phyloP scores from a whole-genome alignment of 768 basidiomycete genomes.

The Psilocybe cyanescens region DNA sequence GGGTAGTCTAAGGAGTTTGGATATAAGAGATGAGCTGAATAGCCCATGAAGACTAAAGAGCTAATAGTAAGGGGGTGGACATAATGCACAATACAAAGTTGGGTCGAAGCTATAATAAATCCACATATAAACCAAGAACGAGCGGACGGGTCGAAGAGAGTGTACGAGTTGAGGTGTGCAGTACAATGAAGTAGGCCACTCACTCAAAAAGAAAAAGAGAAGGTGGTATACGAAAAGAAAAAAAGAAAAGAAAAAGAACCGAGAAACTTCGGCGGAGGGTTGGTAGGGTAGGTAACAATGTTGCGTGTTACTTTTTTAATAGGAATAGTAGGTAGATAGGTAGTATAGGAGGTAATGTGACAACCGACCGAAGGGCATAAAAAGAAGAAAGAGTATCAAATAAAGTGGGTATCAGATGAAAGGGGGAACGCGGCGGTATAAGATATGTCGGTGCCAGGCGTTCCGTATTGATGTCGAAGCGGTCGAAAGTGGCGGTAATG shows the following conservation, averaged over 20 bases:
- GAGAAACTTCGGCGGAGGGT: background rate
- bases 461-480: constrained; percentile 1
- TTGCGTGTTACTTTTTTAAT: background rate
- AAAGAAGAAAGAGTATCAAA: constrained; percentile 5
- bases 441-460: constrained; percentile 4
- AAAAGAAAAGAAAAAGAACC: background rate
- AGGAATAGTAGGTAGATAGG: constrained; percentile 5
- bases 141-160: constrained; percentile 9
- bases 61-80: background rate
- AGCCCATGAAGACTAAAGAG: background rate
- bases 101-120: background rate
- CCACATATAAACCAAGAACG: constrained; percentile 9
- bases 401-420: constrained; percentile 9
- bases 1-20: constrained; percentile 14
- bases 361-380: background rate
- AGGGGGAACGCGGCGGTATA: constrained; percentile 13
- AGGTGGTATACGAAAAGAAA: constrained; percentile 4
- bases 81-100: constrained; percentile 2
- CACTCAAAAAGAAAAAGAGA: constrained; percentile 3
- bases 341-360: constrained; percentile 1
- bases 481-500: background rate
- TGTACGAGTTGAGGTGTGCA: constrained; percentile 8
- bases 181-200: background rate
- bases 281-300: background rate
- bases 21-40: background rate